Conservation (phyloP, 768 basidiomycete genomes). For the Russula emetica region DNA sequence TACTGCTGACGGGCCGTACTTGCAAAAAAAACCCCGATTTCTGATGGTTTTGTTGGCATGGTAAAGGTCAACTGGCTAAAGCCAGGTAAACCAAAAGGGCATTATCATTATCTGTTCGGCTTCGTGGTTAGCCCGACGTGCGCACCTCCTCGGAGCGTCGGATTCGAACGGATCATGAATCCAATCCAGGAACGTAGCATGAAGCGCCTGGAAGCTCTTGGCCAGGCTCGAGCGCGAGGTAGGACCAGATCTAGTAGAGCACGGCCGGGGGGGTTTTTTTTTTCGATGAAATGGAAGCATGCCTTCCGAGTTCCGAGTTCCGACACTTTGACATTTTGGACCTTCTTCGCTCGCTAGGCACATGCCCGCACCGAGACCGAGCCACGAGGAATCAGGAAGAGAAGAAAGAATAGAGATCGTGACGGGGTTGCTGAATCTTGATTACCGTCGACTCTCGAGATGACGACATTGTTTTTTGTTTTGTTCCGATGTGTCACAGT, state of each 20-base stretch:
- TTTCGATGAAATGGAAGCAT: constrained; percentile 9
- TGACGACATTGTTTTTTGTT: neutral
- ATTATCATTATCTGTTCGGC: no score
- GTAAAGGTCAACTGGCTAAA: neutral
- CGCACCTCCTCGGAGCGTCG: neutral
- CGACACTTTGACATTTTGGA: neutral
- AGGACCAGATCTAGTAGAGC: no score
- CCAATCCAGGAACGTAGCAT: neutral
- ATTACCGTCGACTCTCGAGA: neutral
- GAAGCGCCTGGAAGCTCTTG: neutral
- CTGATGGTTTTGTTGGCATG: neutral
- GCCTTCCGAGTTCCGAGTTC: no score
- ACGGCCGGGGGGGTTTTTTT: neutral
- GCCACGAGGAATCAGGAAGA: neutral
- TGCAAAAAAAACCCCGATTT: no score
- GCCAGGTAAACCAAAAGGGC: neutral
- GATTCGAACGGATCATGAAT: neutral
- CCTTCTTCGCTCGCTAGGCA: neutral
- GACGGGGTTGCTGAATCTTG: neutral
- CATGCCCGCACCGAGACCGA: neutral
- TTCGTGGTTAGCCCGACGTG: no score
- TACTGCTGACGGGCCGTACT: no score
- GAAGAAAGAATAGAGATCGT: neutral
- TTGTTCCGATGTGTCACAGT: neutral
- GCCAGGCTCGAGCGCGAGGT: neutral